Percentiles rank a stretch among this genome's conserved stretches.
These are phyloP conservation scores for Populus tremula DNA, from an alignment of 345 rosid species.

Conservation along the genomic window DNA sequence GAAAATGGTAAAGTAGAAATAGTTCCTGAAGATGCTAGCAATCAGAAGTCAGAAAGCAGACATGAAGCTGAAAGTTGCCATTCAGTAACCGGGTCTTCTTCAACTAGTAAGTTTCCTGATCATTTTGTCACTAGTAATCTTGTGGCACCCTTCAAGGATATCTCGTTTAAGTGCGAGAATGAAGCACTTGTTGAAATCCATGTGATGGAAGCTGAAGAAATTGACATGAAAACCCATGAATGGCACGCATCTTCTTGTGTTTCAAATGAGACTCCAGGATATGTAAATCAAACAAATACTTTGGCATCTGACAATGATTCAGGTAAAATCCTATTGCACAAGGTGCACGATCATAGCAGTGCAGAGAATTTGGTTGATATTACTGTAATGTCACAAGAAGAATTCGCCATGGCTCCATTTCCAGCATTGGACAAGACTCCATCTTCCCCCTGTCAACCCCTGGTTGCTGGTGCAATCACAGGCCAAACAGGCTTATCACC, in stretches of 20 bases:
- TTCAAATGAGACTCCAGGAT: constrained; percentile 4
- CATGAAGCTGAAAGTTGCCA: neutral
- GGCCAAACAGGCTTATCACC: constrained; percentile 11
- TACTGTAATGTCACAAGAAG: constrained; percentile 14
- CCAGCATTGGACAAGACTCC: constrained; percentile 20
- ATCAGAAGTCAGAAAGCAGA: neutral
- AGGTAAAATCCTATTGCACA: neutral
- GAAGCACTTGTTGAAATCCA: neutral
- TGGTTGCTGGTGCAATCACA: constrained; percentile 8
- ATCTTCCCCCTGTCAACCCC: constrained; percentile 5
- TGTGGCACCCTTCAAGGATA: neutral
- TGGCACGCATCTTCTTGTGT: neutral
- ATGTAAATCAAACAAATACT: neutral
- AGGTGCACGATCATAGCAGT: neutral
- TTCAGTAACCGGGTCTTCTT: neutral
- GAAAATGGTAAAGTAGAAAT: neutral
- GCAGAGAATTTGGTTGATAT: constrained; percentile 4
- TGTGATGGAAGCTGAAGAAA: neutral
- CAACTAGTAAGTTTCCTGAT: neutral
- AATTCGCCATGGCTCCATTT: neutral
- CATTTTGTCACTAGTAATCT: neutral
- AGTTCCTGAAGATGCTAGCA: neutral
- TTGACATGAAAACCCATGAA: neutral
- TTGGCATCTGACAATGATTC: neutral
- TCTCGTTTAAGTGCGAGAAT: neutral